Base-by-base conservation (phyloP, 805 yeast species). In the Kodamaea sagamina region DNA sequence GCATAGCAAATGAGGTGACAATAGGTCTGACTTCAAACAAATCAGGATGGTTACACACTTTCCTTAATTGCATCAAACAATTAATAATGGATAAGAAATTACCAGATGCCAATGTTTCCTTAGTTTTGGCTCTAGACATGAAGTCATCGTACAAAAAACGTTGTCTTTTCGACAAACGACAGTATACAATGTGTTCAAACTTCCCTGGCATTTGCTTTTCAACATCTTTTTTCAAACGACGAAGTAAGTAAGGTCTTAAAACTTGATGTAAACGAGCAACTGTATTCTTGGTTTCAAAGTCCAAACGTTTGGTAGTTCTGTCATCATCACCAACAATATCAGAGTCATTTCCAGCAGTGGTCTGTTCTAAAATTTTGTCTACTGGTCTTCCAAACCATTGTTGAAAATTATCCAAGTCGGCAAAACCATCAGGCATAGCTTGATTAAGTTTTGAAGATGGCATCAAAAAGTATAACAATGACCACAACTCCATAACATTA, bases 361-460 rank as follows among this genome's bases (percentile, higher is more conserved):
- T 61, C 45, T 81, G 84, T 62, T 93, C 97, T 42, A 93, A 82
- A 47, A 93, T 81, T 52, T 81, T 86, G 61, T 93, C 98, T 3
- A 93, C 97, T 0, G 99, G 99, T 47, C 83, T 79, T n/a, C 97
- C 96, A 64, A 93, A 93, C 99, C 99, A 93, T 51, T 87, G 95
- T 57, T 93, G 99, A 62, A 93, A 93, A 57, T 93, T 96, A 50
- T 88, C 93, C 47, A 93, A 71, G 56, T 92, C 89, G 1, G 99
- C 98, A 77, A 93, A 93, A 1, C 98, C 99, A 39, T 85, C 90
- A 0, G 96, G 92, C 89, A 88, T 84, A 10, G 84, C 77, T 50
- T 83, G 85, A 37, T 66, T 72, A 1, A 78, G 81, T 42, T 82
- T 82, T 0, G 89, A 74, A 0, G 95, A 85, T 0, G 99, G 99